phyloP scores from a whole-genome alignment of 306 rosid genomes.

The Astragalus glycyphyllos region DNA sequence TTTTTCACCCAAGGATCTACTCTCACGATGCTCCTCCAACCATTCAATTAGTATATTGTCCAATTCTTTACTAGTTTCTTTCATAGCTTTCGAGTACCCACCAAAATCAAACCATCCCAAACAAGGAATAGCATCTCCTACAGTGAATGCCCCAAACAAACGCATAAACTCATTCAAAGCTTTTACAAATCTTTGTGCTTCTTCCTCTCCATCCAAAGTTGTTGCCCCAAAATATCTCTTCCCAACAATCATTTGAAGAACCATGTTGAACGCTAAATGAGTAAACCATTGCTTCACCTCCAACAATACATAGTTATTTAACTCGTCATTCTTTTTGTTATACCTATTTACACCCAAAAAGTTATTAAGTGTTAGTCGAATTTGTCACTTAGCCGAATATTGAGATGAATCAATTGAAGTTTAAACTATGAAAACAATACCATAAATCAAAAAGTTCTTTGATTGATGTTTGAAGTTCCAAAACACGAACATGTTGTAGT shows the following conservation, averaged over 20 bases:
- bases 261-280: conserved; percentile 23
- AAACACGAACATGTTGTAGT: too few species aligned
- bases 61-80: neutral
- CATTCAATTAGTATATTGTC: too few species aligned
- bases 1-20: neutral
- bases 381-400: too few species aligned
- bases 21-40: too few species aligned
- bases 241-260: conserved; percentile 24
- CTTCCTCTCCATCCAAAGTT: neutral
- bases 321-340: neutral
- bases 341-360: too few species aligned
- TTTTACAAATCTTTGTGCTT: neutral
- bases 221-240: conserved; percentile 30
- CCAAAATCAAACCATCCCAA: conserved; percentile 42
- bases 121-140: conserved; percentile 40
- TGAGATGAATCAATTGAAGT: too few species aligned
- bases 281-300: conserved; percentile 43
- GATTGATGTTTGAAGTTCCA: too few species aligned
- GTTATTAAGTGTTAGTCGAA: too few species aligned
- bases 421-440: neutral
- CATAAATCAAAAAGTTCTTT: conserved; percentile 31
- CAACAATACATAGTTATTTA: neutral
- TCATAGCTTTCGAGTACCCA: conserved; percentile 45
- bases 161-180: conserved; percentile 1
- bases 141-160: neutral